Conservation (phyloP, 2,329 filamentous ascomycete genomes). For the Rhynchosporium graminicola region DNA sequence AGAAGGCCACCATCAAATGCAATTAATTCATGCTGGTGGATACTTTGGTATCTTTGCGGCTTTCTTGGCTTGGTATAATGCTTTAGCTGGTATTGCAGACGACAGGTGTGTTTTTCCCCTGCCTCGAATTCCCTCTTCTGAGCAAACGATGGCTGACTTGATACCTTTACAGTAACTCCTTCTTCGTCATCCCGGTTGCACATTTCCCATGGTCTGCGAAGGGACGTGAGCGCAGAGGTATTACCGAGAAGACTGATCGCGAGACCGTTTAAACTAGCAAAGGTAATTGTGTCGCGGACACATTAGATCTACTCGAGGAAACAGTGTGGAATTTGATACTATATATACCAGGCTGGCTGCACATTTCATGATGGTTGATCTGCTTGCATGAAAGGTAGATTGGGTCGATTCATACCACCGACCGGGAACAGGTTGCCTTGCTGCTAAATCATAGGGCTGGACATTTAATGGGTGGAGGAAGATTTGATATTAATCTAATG, state of each 20-base stretch:
- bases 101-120: conserved; percentile 50
- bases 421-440: background rate
- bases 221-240: conserved; percentile 58
- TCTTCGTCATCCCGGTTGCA: conserved; percentile 89
- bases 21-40: conserved; percentile 70
- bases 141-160: conserved; percentile 2
- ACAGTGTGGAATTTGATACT: background rate
- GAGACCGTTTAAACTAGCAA: conserved; percentile 33
- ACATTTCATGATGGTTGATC: background rate
- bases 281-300: background rate
- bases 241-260: conserved; percentile 44
- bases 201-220: conserved; percentile 95
- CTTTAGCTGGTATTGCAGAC: conserved; percentile 79
- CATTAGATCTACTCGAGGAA: background rate
- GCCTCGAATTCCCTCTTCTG: background rate
- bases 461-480: conserved; percentile 5
- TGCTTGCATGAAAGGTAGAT: background rate
- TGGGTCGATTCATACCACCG: conserved; percentile 4
- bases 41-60: conserved; percentile 79
- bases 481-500: background rate
- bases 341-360: conserved; percentile 4
- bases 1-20: conserved; percentile 44
- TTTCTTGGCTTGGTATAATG: conserved; percentile 86
- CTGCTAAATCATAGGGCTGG: background rate
- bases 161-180: conserved; percentile 63